Base-by-base conservation (phyloP, 768 basidiomycete genomes). In the Roridomyces roridus region DNA sequence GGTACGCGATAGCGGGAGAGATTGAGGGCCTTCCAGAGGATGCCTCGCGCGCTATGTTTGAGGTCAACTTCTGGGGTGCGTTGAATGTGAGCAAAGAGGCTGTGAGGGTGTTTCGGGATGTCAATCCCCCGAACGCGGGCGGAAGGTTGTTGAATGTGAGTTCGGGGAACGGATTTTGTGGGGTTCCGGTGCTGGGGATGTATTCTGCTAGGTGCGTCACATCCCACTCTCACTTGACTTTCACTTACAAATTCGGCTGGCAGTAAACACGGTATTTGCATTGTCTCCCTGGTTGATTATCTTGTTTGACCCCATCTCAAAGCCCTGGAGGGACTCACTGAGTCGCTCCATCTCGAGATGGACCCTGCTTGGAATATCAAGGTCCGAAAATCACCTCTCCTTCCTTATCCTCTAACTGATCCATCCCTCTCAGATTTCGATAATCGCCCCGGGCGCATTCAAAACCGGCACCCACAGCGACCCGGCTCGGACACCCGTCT, bases 41-140 rank as follows among this genome's bases (percentile, higher is more conserved):
- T 4, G 24, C 17, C 0, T 70, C 70, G 6, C 55, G 53, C 1
- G 54, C 42, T 0, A 9, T 68, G 59, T 70, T 71, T 12, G 65
- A 71, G 0, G 66, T 67, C 4, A 71, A 72, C 23, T 64, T 69
- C 28, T 68, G 65, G 69, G 65, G 67, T 6, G 64, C 63, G 6
- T 20, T 53, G 14, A 24, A 28, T 2, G 54, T 55, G 10, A 49
- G 46, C 46, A 55, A 40, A 20, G 54, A 55, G 54, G 54, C 54
- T 1, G 39, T 55, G 29, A 21, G 54, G n/a, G 46, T 55, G 6
- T 51, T 57, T 25, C 46, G 55, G 21, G 55, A 57, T 14, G 40
- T 50, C 12, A 57, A 50, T 24, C 52, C 46, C 0, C 2, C 2
- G 12, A 37, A 24, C 9, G 15, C n/a, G 20, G 52, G 52, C 4